These are phyloP conservation scores for Penicillium hesseltinei DNA, from an alignment of 2,329 filamentous ascomycete genomes.

Conservation along the genomic window DNA sequence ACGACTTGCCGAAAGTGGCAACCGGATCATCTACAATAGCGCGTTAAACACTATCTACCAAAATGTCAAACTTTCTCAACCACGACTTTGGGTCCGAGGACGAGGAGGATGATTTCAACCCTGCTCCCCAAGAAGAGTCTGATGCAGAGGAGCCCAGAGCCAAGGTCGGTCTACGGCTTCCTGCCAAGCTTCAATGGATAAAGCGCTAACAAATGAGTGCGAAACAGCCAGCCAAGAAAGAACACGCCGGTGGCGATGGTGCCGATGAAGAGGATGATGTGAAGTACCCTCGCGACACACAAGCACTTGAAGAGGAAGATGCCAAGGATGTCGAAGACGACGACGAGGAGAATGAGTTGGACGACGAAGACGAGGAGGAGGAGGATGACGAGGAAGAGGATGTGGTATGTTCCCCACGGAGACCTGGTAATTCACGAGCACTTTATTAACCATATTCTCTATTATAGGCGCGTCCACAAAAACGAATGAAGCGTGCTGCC, in stretches of 20 bases:
- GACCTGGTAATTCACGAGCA: not conserved
- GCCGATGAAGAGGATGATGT: conserved; percentile 45
- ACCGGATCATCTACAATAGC: not conserved
- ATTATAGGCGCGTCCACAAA: conserved; percentile 63
- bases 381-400: conserved; percentile 55
- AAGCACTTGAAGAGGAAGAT: conserved; percentile 42
- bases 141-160: conserved; percentile 59
- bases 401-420: conserved; percentile 38
- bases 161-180: conserved; percentile 26
- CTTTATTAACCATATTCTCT: conserved; percentile 15
- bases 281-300: conserved; percentile 35
- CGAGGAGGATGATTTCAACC: conserved; percentile 88
- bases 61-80: conserved; percentile 48
- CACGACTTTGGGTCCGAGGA: conserved; percentile 59
- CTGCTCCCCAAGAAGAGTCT: conserved; percentile 68
- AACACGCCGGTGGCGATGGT: conserved; percentile 41
- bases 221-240: conserved; percentile 27
- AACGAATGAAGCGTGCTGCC: conserved; percentile 71
- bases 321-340: conserved; percentile 51
- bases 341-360: conserved; percentile 61
- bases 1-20: not conserved
- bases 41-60: conserved; percentile 14
- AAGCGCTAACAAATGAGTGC: conserved; percentile 19
- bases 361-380: conserved; percentile 45
- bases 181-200: conserved; percentile 12